Evolutionary conservation across 768 basidiomycete species (phyloP).

Genomic region (Kockovaella imperatae): DNA sequence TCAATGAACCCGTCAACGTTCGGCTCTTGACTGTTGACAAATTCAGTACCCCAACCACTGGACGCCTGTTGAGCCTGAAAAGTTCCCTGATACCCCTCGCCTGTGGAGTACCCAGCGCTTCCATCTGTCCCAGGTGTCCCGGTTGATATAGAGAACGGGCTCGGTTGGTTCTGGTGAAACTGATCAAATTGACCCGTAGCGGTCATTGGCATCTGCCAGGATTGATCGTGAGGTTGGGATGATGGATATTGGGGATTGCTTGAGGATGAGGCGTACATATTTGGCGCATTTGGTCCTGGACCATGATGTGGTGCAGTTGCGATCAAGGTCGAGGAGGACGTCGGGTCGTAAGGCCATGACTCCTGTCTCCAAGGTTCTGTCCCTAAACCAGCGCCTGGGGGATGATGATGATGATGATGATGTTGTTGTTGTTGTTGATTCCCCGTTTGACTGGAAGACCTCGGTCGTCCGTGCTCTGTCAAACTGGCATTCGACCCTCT

Average conservation of each 20-base stretch:
- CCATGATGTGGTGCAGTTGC: slow-evolving; percentile 21
- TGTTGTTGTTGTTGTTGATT: slow-evolving; percentile 4
- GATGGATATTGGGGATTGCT: slow-evolving; percentile 1
- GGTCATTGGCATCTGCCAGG: neutral
- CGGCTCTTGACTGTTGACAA: slow-evolving; percentile 4
- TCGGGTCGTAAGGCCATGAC: slow-evolving; percentile 28
- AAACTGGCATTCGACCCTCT: slow-evolving; percentile 8
- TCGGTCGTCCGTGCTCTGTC: slow-evolving; percentile 7
- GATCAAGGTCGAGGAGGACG: slow-evolving; percentile 24
- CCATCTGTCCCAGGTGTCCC: slow-evolving; percentile 9
- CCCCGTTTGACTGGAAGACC: slow-evolving; percentile 1
- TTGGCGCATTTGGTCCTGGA: slow-evolving; percentile 7
- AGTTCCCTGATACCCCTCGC: neutral
- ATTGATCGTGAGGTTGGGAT: neutral
- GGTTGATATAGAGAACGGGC: slow-evolving; percentile 10
- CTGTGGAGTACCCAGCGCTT: neutral
- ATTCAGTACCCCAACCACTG: slow-evolving; percentile 15
- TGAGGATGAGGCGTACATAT: slow-evolving; percentile 14
- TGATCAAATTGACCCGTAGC: too few species aligned
- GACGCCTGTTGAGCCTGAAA: too few species aligned
- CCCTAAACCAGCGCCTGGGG: neutral
- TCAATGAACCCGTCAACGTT: slow-evolving; percentile 2
- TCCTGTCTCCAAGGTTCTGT: slow-evolving; percentile 15
- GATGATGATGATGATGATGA: neutral
- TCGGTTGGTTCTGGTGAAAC: slow-evolving; percentile 6